Percentiles rank a stretch among this genome's conserved stretches.
Evolutionary conservation across 441 rosid species (phyloP).

Genomic region (Erodium trifolium): DNA sequence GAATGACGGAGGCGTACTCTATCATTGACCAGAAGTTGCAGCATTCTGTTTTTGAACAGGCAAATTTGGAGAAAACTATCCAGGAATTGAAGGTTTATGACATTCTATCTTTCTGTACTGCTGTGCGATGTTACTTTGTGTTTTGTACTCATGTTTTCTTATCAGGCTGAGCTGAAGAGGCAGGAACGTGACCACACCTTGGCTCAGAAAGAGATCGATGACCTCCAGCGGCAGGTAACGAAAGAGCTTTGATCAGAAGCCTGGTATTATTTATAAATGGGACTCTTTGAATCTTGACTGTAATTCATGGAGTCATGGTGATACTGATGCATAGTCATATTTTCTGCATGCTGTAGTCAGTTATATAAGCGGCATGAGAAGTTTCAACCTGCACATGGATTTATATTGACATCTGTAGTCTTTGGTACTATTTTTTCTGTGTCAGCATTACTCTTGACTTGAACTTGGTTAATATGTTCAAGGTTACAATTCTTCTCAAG

Average conservation of each 20-base stretch:
- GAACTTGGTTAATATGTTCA: conserved; percentile 19
- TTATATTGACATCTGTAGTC: neutral
- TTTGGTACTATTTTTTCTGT: conserved; percentile 1
- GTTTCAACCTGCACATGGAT: neutral
- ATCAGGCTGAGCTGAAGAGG: conserved; percentile 38
- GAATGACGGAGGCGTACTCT: conserved; percentile 77
- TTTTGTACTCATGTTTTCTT: conserved; percentile 3
- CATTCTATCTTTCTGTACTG: neutral
- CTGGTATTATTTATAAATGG: conserved; percentile 11
- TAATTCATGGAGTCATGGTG: neutral
- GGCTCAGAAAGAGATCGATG: conserved; percentile 11
- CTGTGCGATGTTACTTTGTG: conserved; percentile 8
- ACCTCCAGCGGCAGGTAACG: conserved; percentile 9
- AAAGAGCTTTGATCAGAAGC: conserved; percentile 5
- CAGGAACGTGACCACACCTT: conserved; percentile 9
- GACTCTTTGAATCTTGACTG: conserved; percentile 13
- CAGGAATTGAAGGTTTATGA: conserved; percentile 64
- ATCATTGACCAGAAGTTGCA: conserved; percentile 67
- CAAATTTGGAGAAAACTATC: conserved; percentile 62
- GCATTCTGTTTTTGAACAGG: conserved; percentile 60
- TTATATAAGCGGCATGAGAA: neutral
- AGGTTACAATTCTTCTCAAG: conserved; percentile 92
- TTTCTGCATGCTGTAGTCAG: neutral
- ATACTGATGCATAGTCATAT: neutral
- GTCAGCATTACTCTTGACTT: neutral